These are phyloP conservation scores for Extremus antarcticus DNA, from an alignment of 495 filamentous ascomycete species.

Conservation along the genomic window DNA sequence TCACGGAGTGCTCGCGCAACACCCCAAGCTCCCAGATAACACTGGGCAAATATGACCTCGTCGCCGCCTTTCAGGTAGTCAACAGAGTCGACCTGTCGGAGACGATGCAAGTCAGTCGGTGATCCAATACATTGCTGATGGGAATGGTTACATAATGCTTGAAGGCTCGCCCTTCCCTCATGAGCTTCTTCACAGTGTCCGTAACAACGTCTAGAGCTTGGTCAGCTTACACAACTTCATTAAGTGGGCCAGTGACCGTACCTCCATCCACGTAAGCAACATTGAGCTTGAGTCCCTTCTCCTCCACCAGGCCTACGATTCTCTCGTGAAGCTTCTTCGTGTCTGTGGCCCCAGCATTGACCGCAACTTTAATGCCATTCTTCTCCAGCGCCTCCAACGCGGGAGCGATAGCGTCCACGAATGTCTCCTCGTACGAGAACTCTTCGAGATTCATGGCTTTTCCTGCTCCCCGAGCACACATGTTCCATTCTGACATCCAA, in stretches of 20 bases:
- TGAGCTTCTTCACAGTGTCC: slow-evolving; percentile 37
- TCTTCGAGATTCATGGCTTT: slow-evolving; percentile 19
- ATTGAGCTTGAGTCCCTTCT: slow-evolving; percentile 37
- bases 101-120: neutral
- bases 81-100: slow-evolving; percentile 17
- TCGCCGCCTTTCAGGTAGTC: slow-evolving; percentile 30
- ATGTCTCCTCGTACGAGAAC: slow-evolving; percentile 41
- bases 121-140: neutral
- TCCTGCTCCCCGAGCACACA: slow-evolving; percentile 36
- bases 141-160: neutral
- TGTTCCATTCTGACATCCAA: slow-evolving; percentile 48
- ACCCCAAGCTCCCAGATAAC: slow-evolving; percentile 29
- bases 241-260: slow-evolving; percentile 37
- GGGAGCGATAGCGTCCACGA: slow-evolving; percentile 43
- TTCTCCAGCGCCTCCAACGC: slow-evolving; percentile 41
- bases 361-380: slow-evolving; percentile 44
- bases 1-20: slow-evolving; percentile 26
- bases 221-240: slow-evolving; percentile 10
- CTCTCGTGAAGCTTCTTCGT: slow-evolving; percentile 38
- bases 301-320: slow-evolving; percentile 35
- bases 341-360: slow-evolving; percentile 48
- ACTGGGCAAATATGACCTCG: slow-evolving; percentile 42
- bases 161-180: neutral
- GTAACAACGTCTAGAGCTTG: slow-evolving; percentile 27
- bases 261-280: slow-evolving; percentile 45